Evolutionary conservation across 306 rosid species (phyloP).

Genomic region (Elaeagnus macrophylla): DNA sequence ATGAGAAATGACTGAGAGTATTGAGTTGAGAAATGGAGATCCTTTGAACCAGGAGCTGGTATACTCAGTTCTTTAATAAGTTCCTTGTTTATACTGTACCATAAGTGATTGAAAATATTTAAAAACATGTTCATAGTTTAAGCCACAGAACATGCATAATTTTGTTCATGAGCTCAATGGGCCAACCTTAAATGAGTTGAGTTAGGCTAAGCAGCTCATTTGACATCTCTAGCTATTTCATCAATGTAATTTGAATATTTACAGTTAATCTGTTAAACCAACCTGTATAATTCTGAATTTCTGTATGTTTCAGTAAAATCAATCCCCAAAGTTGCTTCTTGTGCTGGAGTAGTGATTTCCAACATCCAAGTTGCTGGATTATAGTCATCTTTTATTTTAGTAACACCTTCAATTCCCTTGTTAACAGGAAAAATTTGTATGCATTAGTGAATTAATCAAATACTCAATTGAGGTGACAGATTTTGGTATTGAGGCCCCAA

Average conservation of each 20-base stretch:
- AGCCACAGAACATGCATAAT: neutral
- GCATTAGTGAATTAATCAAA: neutral
- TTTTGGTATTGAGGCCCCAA: too few relatives aligned
- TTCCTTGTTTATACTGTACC: constrained; percentile 51
- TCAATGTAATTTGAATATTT: too few relatives aligned
- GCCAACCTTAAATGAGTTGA: neutral
- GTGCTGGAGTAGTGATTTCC: constrained; percentile 35
- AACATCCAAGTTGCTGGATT: constrained; percentile 56
- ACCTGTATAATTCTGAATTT: constrained; percentile 36
- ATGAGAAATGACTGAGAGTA: constrained; percentile 38
- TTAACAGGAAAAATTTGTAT: neutral
- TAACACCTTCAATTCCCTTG: constrained; percentile 31
- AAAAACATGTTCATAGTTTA: neutral
- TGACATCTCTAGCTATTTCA: too few relatives aligned
- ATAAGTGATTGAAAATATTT: constrained; percentile 1
- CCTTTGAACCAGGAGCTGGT: constrained; percentile 44
- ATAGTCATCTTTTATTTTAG: constrained; percentile 26
- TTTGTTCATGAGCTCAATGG: neutral
- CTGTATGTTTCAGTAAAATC: constrained; percentile 31
- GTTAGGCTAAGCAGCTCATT: too few relatives aligned
- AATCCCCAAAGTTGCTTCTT: constrained; percentile 31
- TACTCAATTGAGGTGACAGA: too few relatives aligned
- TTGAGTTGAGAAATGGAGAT: constrained; percentile 39
- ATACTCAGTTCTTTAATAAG: constrained; percentile 41
- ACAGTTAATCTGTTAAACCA: neutral